phyloP scores from a whole-genome alignment of 768 basidiomycete genomes.

The Lactifluus pinguis region DNA sequence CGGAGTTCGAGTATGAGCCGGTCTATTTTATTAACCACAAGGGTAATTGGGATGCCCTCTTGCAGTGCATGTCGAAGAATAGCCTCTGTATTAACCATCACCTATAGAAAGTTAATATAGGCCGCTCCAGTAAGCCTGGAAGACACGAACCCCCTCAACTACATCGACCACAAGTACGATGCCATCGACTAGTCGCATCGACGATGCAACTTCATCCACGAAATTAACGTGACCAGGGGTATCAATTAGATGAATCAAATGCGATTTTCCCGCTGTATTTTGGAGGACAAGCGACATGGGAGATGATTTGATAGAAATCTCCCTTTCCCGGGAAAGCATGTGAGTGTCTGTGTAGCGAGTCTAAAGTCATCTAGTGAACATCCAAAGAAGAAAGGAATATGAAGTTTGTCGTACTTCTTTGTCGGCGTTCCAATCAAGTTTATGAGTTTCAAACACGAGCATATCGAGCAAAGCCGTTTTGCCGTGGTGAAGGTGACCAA shows the following conservation, averaged over 20 bases:
- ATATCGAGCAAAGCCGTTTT: conserved; percentile 97
- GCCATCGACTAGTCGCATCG: conserved; percentile 83
- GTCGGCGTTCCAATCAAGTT: conserved; percentile 89
- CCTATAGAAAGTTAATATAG: conserved; percentile 32
- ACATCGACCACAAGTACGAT: conserved; percentile 92
- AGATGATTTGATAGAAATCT: conserved; percentile 92
- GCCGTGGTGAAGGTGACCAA: conserved; percentile 95
- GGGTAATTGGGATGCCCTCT: conserved; percentile 81
- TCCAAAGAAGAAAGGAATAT: background rate
- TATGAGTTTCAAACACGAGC: conserved; percentile 95
- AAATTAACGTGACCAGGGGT: conserved; percentile 99
- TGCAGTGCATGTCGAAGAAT: conserved; percentile 84
- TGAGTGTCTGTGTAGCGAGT: conserved; percentile 96
- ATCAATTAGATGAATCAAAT: conserved; percentile 88
- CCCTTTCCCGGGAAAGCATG: conserved; percentile 75
- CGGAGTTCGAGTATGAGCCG: conserved; percentile 93
- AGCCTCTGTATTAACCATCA: conserved; percentile 89
- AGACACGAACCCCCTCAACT: conserved; percentile 75
- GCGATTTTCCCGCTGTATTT: conserved; percentile 83
- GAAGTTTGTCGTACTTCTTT: conserved; percentile 38
- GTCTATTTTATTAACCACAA: conserved; percentile 97
- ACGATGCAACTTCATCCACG: conserved; percentile 90
- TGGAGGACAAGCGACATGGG: conserved; percentile 90
- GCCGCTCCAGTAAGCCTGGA: background rate
- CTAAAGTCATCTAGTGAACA: conserved; percentile 33